Conservation (phyloP, 1,284 basidiomycete genomes). For the Grifola frondosa region DNA sequence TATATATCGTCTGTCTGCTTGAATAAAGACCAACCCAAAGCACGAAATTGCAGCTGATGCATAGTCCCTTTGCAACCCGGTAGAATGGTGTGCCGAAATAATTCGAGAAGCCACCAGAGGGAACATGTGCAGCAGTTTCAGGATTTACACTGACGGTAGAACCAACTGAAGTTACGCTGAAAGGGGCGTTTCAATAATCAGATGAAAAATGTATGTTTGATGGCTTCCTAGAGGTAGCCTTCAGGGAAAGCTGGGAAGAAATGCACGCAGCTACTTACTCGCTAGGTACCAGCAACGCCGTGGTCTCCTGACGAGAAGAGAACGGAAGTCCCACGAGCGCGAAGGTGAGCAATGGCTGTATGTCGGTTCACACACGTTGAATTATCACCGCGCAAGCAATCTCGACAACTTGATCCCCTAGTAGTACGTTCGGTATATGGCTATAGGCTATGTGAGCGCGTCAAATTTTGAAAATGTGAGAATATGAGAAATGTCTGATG, state of each 20-base stretch:
- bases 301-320: slow-evolving; percentile 64
- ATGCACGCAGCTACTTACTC: slow-evolving; percentile 50
- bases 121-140: slow-evolving; percentile 23
- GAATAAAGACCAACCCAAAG: too few species aligned
- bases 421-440: too few species aligned
- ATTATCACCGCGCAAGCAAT: too few species aligned
- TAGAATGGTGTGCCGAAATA: slow-evolving; percentile 40
- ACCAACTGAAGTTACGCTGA: slow-evolving; percentile 59
- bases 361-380: too few species aligned
- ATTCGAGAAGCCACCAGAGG: slow-evolving; percentile 63
- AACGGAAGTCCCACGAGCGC: slow-evolving; percentile 60
- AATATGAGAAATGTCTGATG: too few species aligned
- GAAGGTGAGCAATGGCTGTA: slow-evolving; percentile 61
- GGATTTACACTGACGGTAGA: slow-evolving; percentile 48
- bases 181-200: slow-evolving; percentile 19
- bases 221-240: slow-evolving; percentile 35
- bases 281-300: slow-evolving; percentile 58
- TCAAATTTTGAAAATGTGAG: too few species aligned
- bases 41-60: too few species aligned
- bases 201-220: neutral
- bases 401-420: too few species aligned
- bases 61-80: too few species aligned
- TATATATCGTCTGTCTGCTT: too few species aligned
- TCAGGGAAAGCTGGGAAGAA: slow-evolving; percentile 67
- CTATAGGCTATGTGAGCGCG: too few species aligned